Evolutionary conservation across 345 rosid species (phyloP).

Genomic region (Iberis pinnata): DNA sequence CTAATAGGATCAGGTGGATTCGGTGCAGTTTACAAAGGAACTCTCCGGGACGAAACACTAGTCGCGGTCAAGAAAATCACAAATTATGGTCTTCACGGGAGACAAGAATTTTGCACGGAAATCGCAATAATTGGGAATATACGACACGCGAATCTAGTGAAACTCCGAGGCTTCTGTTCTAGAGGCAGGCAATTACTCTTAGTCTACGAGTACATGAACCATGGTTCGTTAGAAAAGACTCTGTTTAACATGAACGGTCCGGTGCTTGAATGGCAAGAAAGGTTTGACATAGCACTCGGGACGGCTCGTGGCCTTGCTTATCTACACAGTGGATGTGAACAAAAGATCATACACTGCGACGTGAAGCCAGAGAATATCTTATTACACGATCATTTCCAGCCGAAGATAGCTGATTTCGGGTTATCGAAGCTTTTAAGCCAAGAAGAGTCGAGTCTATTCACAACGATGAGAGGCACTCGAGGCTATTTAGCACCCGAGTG

Average conservation of each 20-base stretch:
- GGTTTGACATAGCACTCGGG: slow-evolving; percentile 61
- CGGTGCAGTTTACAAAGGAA: slow-evolving; percentile 62
- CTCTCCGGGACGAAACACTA: slow-evolving; percentile 38
- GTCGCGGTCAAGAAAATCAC: slow-evolving; percentile 71
- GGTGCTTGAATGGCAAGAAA: slow-evolving; percentile 67
- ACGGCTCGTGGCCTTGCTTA: slow-evolving; percentile 75
- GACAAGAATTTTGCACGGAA: slow-evolving; percentile 68
- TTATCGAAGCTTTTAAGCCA: slow-evolving; percentile 58
- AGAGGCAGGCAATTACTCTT: slow-evolving; percentile 53
- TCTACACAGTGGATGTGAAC: slow-evolving; percentile 64
- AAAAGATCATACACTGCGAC: slow-evolving; percentile 65
- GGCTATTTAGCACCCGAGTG: slow-evolving; percentile 85
- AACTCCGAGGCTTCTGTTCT: slow-evolving; percentile 69
- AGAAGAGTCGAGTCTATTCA: slow-evolving; percentile 61
- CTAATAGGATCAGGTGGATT: slow-evolving; percentile 77
- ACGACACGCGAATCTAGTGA: slow-evolving; percentile 70
- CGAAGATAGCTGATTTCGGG: slow-evolving; percentile 69
- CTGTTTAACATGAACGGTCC: slow-evolving; percentile 39
- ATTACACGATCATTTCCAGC: slow-evolving; percentile 54
- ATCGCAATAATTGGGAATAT: slow-evolving; percentile 66
- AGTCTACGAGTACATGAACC: slow-evolving; percentile 73
- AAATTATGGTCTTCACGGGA: slow-evolving; percentile 55
- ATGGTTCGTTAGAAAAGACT: slow-evolving; percentile 55
- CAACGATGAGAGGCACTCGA: slow-evolving; percentile 82
- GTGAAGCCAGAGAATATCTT: slow-evolving; percentile 75